Evolutionary conservation across 108 stramenopile genomes (phyloP), one percentile per base, ranked within the genome.

Genomic region (Thalassiosira profunda): DNA sequence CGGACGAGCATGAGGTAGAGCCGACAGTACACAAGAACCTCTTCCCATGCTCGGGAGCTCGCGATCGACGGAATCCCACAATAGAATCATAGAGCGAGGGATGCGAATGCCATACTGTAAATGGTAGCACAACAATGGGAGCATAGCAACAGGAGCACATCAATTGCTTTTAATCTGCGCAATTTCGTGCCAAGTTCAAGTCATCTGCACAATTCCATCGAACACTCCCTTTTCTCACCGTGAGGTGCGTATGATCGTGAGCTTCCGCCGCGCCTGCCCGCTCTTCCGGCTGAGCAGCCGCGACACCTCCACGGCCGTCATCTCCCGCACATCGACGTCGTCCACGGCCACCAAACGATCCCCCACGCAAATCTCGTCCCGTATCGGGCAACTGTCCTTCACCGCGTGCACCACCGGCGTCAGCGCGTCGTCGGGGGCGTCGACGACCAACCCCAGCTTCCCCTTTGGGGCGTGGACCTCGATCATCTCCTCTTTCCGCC

Each of bases 261-360:
- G 61, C 71, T 95, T 95, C 35, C 94, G 54, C 25, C 85, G 67
- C 30, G 91, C 79, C 63, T 95, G 87, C 29, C 84, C 81, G 37
- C 86, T 84, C 84, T 92, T 95, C 58, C 83, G 63, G 49, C 86
- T 88, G 31, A 95, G 92, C 70, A 95, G 73, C 72, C 92, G 92
- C 41, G 86, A 87, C 21, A 95, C 94, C 70, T 90, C 90, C 37
- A 93, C 88, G 48, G 95, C 95, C n/a, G 91, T 93, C 95, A 96
- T 96, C 23, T 76, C 58, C 52, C 88, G 62, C 0, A 91, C 90
- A 81, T 96, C 92, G 58, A 90, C 88, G 56, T 96, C 92, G 43
- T 96, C 95, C 8, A 96, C 92, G 11, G 88, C 87, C 9, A 93
- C 79, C 5, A 96, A 76, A 63, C 89, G 88, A 74, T 96, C 95